Conservation (phyloP, 1,139 yeast species). For the Geotrichum aggregatum region DNA sequence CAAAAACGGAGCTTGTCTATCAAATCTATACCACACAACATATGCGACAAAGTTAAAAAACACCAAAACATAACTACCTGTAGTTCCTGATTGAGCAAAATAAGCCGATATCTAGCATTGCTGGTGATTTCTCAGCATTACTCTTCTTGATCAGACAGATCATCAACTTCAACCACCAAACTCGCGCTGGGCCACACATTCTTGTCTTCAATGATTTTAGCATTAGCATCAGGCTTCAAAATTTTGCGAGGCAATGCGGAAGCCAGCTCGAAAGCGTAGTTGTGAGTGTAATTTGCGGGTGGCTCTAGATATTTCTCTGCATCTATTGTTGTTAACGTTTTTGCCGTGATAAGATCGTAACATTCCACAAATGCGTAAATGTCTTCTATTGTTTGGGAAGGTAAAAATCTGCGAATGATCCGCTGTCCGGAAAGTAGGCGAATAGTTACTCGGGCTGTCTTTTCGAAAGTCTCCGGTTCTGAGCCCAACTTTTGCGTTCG, state of each 20-base stretch:
- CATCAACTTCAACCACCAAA: slow-evolving; percentile 47
- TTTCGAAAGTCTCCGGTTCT: slow-evolving; percentile 12
- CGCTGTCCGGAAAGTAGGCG: slow-evolving; percentile 60
- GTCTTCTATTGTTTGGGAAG: slow-evolving; percentile 51
- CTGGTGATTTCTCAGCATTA: too few species aligned
- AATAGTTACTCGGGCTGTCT: slow-evolving; percentile 41
- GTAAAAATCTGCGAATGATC: slow-evolving; percentile 51
- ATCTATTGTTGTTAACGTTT: neutral
- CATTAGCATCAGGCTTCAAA: slow-evolving; percentile 34
- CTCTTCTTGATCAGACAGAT: slow-evolving; percentile 38
- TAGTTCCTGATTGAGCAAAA: too few species aligned
- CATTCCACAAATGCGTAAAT: slow-evolving; percentile 62
- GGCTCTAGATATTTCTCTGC: neutral
- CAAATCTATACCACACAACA: too few species aligned
- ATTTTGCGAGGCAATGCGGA: slow-evolving; percentile 55
- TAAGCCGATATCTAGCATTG: too few species aligned
- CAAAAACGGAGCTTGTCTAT: too few species aligned
- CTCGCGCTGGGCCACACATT: slow-evolving; percentile 59
- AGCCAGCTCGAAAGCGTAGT: slow-evolving; percentile 46
- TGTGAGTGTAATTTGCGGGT: slow-evolving; percentile 45
- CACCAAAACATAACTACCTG: too few species aligned
- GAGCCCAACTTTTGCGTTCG: slow-evolving; percentile 23
- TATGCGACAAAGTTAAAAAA: too few species aligned
- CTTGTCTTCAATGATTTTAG: slow-evolving; percentile 42
- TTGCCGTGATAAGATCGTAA: slow-evolving; percentile 27